phyloP scores from a whole-genome alignment of 1,284 basidiomycete genomes.

The Trametes polyzona region DNA sequence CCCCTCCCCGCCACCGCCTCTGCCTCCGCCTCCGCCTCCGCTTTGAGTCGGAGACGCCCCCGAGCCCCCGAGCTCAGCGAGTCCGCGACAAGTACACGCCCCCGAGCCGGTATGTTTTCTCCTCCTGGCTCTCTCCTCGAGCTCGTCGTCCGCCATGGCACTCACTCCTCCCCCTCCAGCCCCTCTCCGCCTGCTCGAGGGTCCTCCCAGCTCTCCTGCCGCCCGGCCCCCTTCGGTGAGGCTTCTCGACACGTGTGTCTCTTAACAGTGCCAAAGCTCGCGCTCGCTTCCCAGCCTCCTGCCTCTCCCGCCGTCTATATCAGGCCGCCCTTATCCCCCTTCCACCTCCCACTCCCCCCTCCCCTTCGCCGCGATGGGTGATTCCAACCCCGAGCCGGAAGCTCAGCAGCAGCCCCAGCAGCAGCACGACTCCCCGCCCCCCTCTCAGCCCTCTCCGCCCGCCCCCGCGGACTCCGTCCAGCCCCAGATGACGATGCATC shows the following conservation, averaged over 20 bases:
- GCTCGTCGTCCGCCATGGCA: conserved; percentile 17
- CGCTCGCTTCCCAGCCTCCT: conserved; percentile 30
- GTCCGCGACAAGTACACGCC: conserved; percentile 10
- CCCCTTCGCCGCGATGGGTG: conserved; percentile 32
- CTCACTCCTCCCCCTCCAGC: conserved; percentile 12
- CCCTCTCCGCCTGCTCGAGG: conserved; percentile 18
- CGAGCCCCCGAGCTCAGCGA: conserved; percentile 33
- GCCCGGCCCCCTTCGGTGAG: conserved; percentile 13
- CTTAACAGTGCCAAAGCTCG: conserved; percentile 20
- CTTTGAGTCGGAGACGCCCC: conserved; percentile 37
- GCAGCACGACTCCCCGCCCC: conserved; percentile 42
- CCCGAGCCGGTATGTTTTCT: conserved; percentile 15
- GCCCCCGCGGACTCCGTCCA: conserved; percentile 47
- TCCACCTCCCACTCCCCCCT: conserved; percentile 16
- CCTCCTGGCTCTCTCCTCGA: conserved; percentile 6
- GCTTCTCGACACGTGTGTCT: conserved; percentile 29
- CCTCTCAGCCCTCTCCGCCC: conserved; percentile 29
- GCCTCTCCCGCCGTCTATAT: conserved; percentile 25
- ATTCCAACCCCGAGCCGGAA: conserved; percentile 43
- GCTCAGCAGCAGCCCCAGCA: too few relatives aligned
- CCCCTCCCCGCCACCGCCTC: too few relatives aligned
- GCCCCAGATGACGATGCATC: conserved; percentile 54
- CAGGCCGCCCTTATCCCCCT: conserved; percentile 26
- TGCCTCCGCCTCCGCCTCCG: conserved; percentile 32
- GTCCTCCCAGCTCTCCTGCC: conserved; percentile 8